These are phyloP conservation scores for Kernera saxatilis DNA, from an alignment of 345 rosid species.

Conservation along the genomic window DNA sequence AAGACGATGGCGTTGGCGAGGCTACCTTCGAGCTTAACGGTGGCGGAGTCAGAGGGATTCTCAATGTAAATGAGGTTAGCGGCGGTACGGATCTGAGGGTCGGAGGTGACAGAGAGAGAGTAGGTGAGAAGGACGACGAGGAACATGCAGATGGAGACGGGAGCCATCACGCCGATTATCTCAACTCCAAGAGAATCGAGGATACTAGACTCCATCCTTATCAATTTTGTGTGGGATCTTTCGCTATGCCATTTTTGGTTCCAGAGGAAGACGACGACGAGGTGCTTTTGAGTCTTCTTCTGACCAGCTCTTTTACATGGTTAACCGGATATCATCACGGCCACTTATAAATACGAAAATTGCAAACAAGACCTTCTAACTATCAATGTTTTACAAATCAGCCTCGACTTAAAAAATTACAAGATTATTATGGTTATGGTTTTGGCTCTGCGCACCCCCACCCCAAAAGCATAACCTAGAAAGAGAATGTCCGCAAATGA, in stretches of 20 bases:
- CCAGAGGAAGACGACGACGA: conserved; percentile 1
- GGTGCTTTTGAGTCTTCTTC: background rate
- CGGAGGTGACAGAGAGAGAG: conserved; percentile 61
- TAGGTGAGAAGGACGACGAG: conserved; percentile 89
- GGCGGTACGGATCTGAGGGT: conserved; percentile 76
- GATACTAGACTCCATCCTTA: conserved; percentile 55
- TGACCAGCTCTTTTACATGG: background rate
- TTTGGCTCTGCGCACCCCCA: background rate
- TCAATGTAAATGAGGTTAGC: conserved; percentile 93
- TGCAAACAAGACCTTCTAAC: background rate
- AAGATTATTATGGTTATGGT: background rate
- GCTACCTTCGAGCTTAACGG: conserved; percentile 84
- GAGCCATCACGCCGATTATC: conserved; percentile 91
- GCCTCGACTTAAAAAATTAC: background rate
- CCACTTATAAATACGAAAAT: background rate
- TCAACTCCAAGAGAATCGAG: conserved; percentile 76
- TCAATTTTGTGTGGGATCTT: background rate
- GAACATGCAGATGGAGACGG: conserved; percentile 93
- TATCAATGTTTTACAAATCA: background rate
- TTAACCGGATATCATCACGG: background rate
- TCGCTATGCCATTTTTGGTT: conserved; percentile 6
- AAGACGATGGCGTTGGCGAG: conserved; percentile 82
- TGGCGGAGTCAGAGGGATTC: conserved; percentile 66
- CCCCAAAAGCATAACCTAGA: background rate
- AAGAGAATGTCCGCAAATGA: conserved; percentile 32